Base-by-base conservation (phyloP, 805 yeast genomes). In the Metschnikowia henanensis region DNA sequence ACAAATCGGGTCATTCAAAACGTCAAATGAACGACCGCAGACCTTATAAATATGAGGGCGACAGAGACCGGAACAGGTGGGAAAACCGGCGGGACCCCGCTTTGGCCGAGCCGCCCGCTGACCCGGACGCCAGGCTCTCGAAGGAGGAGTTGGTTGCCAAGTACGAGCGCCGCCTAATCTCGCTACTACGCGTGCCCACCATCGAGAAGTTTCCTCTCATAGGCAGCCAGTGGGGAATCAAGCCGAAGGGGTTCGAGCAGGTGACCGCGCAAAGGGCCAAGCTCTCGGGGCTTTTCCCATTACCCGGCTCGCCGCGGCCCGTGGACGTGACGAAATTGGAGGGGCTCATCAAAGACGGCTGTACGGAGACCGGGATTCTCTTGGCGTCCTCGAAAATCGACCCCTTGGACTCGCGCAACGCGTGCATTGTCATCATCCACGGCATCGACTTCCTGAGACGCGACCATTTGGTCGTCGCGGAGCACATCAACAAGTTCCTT, bases 211-310 rank as follows among this genome's bases (percentile, higher is more conserved):
- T 86, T n/a, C 65, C 67, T 37, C 67, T 83, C 10, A 55, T 64
- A 10, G 70, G 68, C 16, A 72, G 87, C 0, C 65, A 71, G 37
- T 88, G 95, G 95, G 94, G 87, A 39, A 66, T 77, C 19, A 72
- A 75, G 26, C 90, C 95, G 1, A 70, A 72, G 48, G 92, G 88
- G 0, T 84, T 84, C 58, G 94, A 87, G 56, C 76, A 77, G 6
- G 81, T 85, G 1, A 76, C 86, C 1, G 85, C 94, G 0, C 87
- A 82, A 48, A 71, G 84, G 47, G 95, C 94, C 5, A 89, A 88
- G 55, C 65, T 85, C 15, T 77, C 88, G 1, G 96, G 96, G 0
- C 61, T 87, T 2, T 89, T 88, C 55, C 88, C 91, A 2, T 68
- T 78, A 15, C 92, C 94, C 1, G 52, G 54, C 8, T 36, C 54